Evolutionary conservation across 805 yeast species (phyloP), one percentile per base, ranked within the genome.

Genomic region (Alloascoidea africana): DNA sequence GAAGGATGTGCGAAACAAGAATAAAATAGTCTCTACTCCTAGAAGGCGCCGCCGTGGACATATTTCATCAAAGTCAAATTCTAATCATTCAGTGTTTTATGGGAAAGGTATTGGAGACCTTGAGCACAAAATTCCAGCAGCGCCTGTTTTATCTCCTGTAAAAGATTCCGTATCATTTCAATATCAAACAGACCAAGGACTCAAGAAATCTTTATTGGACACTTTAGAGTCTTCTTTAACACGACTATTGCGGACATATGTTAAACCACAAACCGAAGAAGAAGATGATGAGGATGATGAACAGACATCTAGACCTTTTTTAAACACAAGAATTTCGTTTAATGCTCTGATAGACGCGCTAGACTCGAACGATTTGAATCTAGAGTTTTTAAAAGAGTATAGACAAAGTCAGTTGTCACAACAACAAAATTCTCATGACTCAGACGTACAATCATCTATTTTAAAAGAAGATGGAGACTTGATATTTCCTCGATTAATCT

Each of bases 361-460:
- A 23, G 8, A 8, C 8, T 23, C 30, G n/a, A 23, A 23, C n/a
- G 30, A 23, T 23, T 23, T 23, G n/a, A 23, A 23, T 23, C n/a
- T n/a, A 8, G n/a, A n/a, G n/a, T 23, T 23, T 23, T 8, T 23
- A 8, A 23, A 23, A 23, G 30, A 23, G 8, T 23, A 23, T 23
- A 8, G n/a, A 23, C 13, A 23, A n/a, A 23, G n/a, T 23, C 30
- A 38, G 41, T 39, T 32, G 14, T 44, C 46, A n/a, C 38, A 14
- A 8, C 14, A 27, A 14, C 18, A 36, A 8, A 35, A 42, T 15
- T 51, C 62, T 37, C 68, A 49, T n/a, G n/a, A n/a, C n/a, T n/a
- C n/a, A n/a, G n/a, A n/a, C n/a, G n/a, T n/a, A n/a, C n/a, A n/a
- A n/a, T n/a, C n/a, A n/a, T n/a, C n/a, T n/a, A n/a, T n/a, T n/a